Base-by-base conservation (phyloP, 345 rosid genomes). In the Eucalyptus grandis region DNA sequence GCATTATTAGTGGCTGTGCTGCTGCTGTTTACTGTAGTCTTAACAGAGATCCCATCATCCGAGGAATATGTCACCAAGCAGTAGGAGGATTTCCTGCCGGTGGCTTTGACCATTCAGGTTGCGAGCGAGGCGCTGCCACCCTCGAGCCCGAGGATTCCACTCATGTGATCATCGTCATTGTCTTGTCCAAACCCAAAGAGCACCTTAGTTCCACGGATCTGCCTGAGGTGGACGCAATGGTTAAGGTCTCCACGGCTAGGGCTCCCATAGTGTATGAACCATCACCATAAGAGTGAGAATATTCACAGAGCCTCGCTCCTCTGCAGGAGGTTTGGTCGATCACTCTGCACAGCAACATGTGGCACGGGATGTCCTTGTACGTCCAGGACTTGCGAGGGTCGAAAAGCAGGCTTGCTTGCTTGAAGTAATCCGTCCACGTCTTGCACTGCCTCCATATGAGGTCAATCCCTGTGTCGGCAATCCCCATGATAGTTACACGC, bases 51-150 rank as follows among this genome's bases (percentile, higher is more conserved):
- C 1, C 37, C 54, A 30, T 89, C 80, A 13, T 90, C 49, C 40
- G 87, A 46, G 43, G 88, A 72, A 77, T 89, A 53, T 50, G 93
- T 93, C 3, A 92, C 92, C 90, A 94, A 90, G 89, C 96, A 95
- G 88, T 95, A 95, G 0, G 98, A 93, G 88, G 94, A 96, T 49
- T 89, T 93, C 12, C 92, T 91, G 10, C 58, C 58, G 0, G 10
- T 53, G 58, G 58, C 58, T 19, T 53, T 53, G 24, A 3, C 58
- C 58, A 53, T 19, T 53, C 8, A 3, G 24, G 58, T 19, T 53
- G 19, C 0, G 58, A 53, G 58, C 0, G 10, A 53, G 58, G 58
- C 58, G 2, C 58, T 3, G 58, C 58, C 58, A 53, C 58, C 58
- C 58, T 3, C 56, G 24, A 53, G 58, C 58, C 58, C 24, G 2